Evolutionary conservation across 768 basidiomycete species (phyloP), one percentile per base, ranked within the genome.

Genomic region (Saitozyma podzolica): DNA sequence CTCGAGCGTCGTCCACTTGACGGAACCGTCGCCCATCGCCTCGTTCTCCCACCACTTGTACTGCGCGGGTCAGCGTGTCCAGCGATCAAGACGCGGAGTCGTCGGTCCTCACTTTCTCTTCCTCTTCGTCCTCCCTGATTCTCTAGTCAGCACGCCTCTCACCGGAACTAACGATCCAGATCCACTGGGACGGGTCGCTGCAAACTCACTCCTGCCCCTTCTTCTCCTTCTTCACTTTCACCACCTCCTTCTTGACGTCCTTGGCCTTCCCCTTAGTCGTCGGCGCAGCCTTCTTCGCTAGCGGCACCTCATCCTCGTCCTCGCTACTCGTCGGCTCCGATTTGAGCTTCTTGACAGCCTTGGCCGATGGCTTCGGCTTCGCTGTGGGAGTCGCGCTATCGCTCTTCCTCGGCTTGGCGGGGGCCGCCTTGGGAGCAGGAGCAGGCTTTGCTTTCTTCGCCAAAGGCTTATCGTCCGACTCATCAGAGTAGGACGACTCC

Each of bases 1-100:
- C 74, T 92, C 89, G 56, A 99, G 84, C n/a, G 92, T 96, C 64
- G 86, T 85, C 96, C 96, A 99, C 80, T 97, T 96, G 60, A 86
- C 82, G 45, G 86, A 83, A 10, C 86, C 90, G 73, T 89, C 85
- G 40, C 83, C 83, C 66, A 88, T 84, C 8, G 62, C 70, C 29
- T 80, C 74, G 68, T 85, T 82, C 71, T 92, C 89, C 95, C 93
- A 96, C 91, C 91, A 94, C 65, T 85, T 85, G 79, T 86, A 92
- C 53, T 77, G 55, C 10, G 41, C 6, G 8, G 16, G 39, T n/a
- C 61, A 29, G 9, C 8, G 13, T 51, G 8, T n/a, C 9, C 40
- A 19, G 9, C 54, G 37, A 40, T 43, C 7, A 54, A 3, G 6
- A 11, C 45, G 45, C 45, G 11, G 11, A 17, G n/a, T 47, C 11